Evolutionary conservation across 352 stramenopile genomes (phyloP), one percentile per base, ranked within the genome.

Genomic region (Globisporangium uncinulatum): DNA sequence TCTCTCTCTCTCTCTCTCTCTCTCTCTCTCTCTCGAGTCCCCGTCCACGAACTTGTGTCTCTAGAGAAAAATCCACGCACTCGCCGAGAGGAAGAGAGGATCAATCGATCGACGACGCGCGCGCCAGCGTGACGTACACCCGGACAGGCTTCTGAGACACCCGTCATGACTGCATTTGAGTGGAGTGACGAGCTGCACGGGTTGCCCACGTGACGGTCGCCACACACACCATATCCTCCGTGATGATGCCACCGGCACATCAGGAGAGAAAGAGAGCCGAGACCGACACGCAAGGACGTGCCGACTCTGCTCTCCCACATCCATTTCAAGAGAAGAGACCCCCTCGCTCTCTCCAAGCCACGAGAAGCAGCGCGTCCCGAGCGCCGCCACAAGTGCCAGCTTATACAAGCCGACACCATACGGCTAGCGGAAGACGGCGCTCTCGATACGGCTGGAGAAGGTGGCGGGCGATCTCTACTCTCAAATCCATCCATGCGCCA

Each of bases 161-260:
- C 83, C 83, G 83, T 92, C 83, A 92, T 78, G 85, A 73, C 76
- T 92, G 59, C 6, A 87, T 93, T 93, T 93, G 1, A 93, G 77
- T 86, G 80, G 83, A 93, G 83, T 93, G 63, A 72, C 59, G 43
- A 52, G 43, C 46, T 63, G 49, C 48, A 42, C 11, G 24, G 14
- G 43, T 55, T n/a, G 34, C 34, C 34, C 34, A 36, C 24, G 36
- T 9, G 29, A 43, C 43, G 43, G 54, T 66, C 61, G 65, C 65
- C 74, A 93, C 83, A 93, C 83, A 72, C 83, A 89, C 79, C 83
- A 93, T 48, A 52, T 93, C 80, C 83, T 93, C 80, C 81, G 61
- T 76, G 61, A 76, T 91, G 80, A 57, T 91, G 80, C 73, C 54
- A 32, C 51, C 51, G 17, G 72, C 80, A 92, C 83, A 92, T 75